These are phyloP conservation scores for Termitomyces sp. DNA, from an alignment of 768 basidiomycete species.

Conservation along the genomic window DNA sequence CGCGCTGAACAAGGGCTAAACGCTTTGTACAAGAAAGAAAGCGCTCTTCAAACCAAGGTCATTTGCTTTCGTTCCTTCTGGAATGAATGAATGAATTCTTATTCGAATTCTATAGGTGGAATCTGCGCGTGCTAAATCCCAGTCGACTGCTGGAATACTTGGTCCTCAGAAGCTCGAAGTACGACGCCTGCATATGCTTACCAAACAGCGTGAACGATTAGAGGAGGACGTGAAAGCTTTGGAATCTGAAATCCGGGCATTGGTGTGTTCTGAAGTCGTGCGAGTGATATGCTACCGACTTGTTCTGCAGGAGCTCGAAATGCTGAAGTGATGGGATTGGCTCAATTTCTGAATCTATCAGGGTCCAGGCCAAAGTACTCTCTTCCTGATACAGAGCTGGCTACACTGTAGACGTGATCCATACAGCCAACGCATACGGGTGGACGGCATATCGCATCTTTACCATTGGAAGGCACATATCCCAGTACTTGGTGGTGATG, in stretches of 20 bases:
- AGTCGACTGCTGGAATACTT: conserved; percentile 42
- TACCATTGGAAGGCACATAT: neutral
- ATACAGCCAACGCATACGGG: neutral
- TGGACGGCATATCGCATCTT: neutral
- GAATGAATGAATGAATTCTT: neutral
- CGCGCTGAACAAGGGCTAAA: conserved; percentile 66
- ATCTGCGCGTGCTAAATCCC: conserved; percentile 40
- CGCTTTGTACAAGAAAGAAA: conserved; percentile 56
- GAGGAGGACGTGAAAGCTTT: conserved; percentile 57
- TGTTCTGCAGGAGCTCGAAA: conserved; percentile 14
- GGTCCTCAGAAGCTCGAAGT: conserved; percentile 62
- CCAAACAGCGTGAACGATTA: conserved; percentile 60
- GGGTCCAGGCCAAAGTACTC: neutral
- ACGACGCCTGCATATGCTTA: conserved; percentile 56
- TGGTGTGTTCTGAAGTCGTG: conserved; percentile 33
- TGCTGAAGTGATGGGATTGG: conserved; percentile 7
- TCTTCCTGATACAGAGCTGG: neutral
- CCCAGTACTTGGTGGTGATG: neutral
- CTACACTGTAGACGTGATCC: neutral
- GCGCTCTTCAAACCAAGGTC: conserved; percentile 60
- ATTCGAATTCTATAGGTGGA: conserved; percentile 41
- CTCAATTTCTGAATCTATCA: neutral
- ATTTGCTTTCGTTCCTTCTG: neutral
- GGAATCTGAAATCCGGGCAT: conserved; percentile 53
- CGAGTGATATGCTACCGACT: neutral